Conservation (phyloP, 2,329 filamentous ascomycete species). For the Diplodia intermedia region DNA sequence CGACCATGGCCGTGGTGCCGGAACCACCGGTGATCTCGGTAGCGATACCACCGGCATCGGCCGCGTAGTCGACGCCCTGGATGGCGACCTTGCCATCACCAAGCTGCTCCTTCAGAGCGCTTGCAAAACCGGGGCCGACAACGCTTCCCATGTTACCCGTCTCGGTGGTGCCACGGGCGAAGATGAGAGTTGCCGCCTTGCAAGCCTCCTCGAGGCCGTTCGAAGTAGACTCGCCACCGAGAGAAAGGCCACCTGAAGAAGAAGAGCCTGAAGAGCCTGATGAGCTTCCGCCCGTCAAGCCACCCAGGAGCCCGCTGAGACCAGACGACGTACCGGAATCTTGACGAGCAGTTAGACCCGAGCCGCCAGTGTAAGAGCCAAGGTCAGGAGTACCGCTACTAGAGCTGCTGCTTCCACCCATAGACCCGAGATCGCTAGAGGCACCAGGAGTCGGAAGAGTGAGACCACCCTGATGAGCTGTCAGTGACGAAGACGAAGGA, state of each 20-base stretch:
- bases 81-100: conserved; percentile 55
- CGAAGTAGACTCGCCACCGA: conserved; percentile 41
- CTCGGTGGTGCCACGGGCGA: conserved; percentile 63
- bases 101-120: conserved; percentile 52
- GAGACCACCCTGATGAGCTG: not conserved
- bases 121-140: conserved; percentile 60
- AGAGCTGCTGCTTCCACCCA: not conserved
- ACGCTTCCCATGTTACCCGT: conserved; percentile 59
- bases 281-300: conserved; percentile 7
- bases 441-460: conserved; percentile 2
- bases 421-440: not conserved
- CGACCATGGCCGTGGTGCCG: conserved; percentile 41
- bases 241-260: not conserved
- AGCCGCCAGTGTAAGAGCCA: conserved; percentile 7
- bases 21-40: conserved; percentile 39
- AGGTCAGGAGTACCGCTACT: conserved; percentile 11
- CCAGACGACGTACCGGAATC: conserved; percentile 5
- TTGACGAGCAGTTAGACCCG: conserved; percentile 13
- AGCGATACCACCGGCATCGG: conserved; percentile 41
- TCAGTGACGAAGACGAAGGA: not conserved
- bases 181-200: conserved; percentile 61
- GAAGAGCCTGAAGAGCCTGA: not conserved
- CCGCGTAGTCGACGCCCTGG: conserved; percentile 63
- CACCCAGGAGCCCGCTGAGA: not conserved
- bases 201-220: conserved; percentile 54